Conservation (phyloP, 2,329 filamentous ascomycete species). For the Cordyceps pruinosa region DNA sequence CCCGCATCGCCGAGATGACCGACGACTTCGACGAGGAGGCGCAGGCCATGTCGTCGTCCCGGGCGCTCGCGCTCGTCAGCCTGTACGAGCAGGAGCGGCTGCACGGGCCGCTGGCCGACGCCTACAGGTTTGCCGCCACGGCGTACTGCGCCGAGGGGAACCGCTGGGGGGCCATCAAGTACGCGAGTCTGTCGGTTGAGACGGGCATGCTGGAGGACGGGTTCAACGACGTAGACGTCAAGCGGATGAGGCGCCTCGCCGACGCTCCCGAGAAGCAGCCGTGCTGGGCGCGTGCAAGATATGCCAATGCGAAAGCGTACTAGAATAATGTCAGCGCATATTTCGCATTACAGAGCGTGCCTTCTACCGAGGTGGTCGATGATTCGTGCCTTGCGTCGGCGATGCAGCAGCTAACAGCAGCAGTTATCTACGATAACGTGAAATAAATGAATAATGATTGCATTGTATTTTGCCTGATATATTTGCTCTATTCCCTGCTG, state of each 20-base stretch:
- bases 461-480: no score
- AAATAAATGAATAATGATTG: no score
- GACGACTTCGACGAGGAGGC: background rate
- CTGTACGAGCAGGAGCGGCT: background rate
- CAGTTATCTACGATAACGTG: no score
- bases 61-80: background rate
- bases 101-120: background rate
- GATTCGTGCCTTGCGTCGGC: no score
- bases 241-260: background rate
- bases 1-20: background rate
- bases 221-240: background rate
- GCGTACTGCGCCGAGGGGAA: background rate
- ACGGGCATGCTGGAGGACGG: background rate
- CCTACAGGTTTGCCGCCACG: background rate
- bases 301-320: background rate
- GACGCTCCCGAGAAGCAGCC: background rate
- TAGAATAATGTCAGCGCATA: no score
- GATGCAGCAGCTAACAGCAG: no score
- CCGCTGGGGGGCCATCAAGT: background rate
- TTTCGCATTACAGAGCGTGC: no score
- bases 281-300: background rate
- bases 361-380: no score
- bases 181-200: background rate
- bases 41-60: background rate
- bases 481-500: no score